These are phyloP conservation scores for Plasmodium coatneyi DNA, from an alignment of 169 alveolate species.

Conservation along the genomic window DNA sequence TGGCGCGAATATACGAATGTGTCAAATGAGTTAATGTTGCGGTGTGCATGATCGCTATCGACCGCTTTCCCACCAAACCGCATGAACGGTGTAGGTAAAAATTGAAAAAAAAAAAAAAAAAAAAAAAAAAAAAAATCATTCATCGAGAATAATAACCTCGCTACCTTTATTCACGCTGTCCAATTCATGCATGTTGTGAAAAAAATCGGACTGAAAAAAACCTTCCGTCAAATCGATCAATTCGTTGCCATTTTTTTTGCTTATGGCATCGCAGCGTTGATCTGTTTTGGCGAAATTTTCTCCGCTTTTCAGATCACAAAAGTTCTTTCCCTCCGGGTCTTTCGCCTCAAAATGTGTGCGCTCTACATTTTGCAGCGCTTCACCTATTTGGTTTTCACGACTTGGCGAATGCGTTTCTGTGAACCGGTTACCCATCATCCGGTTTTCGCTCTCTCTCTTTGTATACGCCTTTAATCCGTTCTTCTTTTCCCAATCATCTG, in stretches of 20 bases:
- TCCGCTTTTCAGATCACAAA: not conserved
- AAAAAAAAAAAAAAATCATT: slow-evolving; percentile 21
- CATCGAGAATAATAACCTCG: slow-evolving; percentile 70
- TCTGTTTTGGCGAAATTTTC: not conserved
- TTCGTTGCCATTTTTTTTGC: slow-evolving; percentile 13
- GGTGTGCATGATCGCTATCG: not conserved
- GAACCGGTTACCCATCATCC: slow-evolving; percentile 2
- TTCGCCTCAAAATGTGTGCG: not conserved
- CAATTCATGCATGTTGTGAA: slow-evolving; percentile 26
- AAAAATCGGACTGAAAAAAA: slow-evolving; percentile 63
- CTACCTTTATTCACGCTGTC: slow-evolving; percentile 12
- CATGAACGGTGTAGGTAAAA: not conserved
- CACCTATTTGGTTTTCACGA: not conserved
- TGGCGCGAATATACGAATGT: not conserved
- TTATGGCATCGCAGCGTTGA: not conserved
- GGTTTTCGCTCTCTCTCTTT: not conserved
- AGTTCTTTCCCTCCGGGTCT: not conserved
- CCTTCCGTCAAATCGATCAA: slow-evolving; percentile 71
- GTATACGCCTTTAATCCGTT: not conserved
- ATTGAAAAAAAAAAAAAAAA: not conserved
- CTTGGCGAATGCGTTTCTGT: not conserved
- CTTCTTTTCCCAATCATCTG: not conserved
- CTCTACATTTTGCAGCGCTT: not conserved
- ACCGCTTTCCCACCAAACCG: not conserved
- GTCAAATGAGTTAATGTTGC: not conserved